These are phyloP conservation scores for Quercus aquifolioides DNA, from an alignment of 306 rosid species.

Conservation along the genomic window DNA sequence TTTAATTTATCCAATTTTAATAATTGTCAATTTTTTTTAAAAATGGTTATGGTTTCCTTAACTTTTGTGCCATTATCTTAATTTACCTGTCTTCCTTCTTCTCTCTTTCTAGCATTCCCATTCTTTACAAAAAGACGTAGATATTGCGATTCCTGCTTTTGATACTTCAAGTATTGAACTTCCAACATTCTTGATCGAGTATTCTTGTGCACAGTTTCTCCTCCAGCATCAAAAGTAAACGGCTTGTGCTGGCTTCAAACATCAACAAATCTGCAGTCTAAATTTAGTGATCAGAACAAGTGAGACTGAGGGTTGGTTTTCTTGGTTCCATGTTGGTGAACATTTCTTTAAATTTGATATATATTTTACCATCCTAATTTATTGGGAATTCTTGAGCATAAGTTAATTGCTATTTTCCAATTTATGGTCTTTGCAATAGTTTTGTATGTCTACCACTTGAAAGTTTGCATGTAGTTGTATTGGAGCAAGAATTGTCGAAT, in stretches of 20 bases:
- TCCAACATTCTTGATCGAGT: constrained; percentile 57
- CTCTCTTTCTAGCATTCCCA: constrained; percentile 79
- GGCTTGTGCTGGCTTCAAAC: background rate
- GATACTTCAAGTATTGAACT: constrained; percentile 69
- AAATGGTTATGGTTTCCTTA: background rate
- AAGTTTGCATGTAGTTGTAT: no score
- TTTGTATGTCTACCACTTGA: background rate
- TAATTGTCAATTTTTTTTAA: background rate
- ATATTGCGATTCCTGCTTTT: constrained; percentile 81
- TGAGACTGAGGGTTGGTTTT: background rate
- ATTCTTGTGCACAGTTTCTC: constrained; percentile 75
- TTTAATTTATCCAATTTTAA: background rate
- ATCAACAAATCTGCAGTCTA: background rate
- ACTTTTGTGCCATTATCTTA: background rate
- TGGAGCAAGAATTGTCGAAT: background rate
- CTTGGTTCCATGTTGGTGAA: background rate
- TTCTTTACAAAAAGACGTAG: constrained; percentile 89
- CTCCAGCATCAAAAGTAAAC: constrained; percentile 39
- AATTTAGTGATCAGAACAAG: background rate
- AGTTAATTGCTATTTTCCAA: background rate
- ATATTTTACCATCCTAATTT: background rate
- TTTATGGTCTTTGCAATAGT: background rate
- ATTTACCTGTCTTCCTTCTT: background rate
- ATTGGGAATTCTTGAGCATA: background rate
- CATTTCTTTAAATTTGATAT: background rate